Percentiles rank a stretch among this genome's conserved stretches.
phyloP scores from a whole-genome alignment of 306 rosid species.

The Sicyos edulis region DNA sequence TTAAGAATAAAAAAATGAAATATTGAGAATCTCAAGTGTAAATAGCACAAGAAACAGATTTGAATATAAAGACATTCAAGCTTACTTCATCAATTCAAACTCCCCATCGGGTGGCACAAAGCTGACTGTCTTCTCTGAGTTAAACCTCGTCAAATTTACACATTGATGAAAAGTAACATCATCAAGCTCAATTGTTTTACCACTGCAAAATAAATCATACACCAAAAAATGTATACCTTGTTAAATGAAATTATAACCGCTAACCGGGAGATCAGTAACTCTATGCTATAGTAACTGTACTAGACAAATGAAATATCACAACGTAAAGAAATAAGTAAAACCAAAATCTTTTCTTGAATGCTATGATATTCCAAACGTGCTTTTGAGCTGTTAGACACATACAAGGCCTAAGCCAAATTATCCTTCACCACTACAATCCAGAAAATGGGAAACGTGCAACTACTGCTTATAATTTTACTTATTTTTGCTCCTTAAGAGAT shows the following conservation, averaged over 20 bases:
- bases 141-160: slow-evolving; percentile 92
- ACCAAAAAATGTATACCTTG: background rate
- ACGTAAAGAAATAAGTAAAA: background rate
- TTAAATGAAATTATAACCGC: background rate
- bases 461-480: background rate
- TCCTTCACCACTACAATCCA: background rate
- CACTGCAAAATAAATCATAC: slow-evolving; percentile 47
- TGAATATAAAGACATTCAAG: slow-evolving; percentile 19
- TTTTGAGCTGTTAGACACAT: background rate
- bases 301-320: background rate
- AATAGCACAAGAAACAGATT: slow-evolving; percentile 10
- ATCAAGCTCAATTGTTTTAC: slow-evolving; percentile 92
- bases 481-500: background rate
- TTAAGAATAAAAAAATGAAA: background rate
- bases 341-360: slow-evolving; percentile 10
- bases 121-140: slow-evolving; percentile 90
- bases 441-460: background rate
- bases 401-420: background rate
- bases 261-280: background rate
- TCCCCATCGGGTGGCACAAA: slow-evolving; percentile 97
- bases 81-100: slow-evolving; percentile 96
- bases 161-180: slow-evolving; percentile 95
- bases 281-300: background rate
- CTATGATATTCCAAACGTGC: background rate
- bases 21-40: background rate